A percentile compares a stretch with the other conserved stretches of the same genome.
These are phyloP conservation scores for Aegilops sharonensis DNA, from an alignment of 176 grass and related monocot species.

Conservation along the genomic window DNA sequence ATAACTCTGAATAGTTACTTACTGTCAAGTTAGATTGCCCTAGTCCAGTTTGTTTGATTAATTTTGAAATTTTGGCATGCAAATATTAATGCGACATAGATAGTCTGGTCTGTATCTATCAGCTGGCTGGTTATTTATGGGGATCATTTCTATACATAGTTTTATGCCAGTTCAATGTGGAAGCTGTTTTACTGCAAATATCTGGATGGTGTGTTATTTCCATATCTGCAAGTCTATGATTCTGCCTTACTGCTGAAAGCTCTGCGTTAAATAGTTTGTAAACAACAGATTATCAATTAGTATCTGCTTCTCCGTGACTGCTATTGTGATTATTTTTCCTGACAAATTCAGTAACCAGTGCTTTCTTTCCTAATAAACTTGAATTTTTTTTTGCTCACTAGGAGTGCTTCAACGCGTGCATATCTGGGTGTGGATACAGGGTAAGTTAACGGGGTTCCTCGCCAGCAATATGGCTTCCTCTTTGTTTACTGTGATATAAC, in stretches of 20 bases:
- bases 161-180: not conserved
- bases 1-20: not conserved
- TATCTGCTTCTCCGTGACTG: not conserved
- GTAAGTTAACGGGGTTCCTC: slow-evolving; percentile 26
- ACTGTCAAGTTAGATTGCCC: not conserved
- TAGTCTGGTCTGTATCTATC: not conserved
- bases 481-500: not conserved
- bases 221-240: not conserved
- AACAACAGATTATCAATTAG: not conserved
- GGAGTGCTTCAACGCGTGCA: slow-evolving; percentile 94
- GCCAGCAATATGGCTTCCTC: not conserved
- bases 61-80: not conserved
- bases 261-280: not conserved
- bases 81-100: not conserved
- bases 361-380: not conserved
- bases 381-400: slow-evolving; percentile 20
- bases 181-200: not conserved
- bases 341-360: not conserved
- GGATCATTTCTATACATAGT: not conserved
- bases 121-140: not conserved
- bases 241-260: not conserved
- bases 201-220: not conserved
- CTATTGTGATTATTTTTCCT: not conserved
- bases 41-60: not conserved
- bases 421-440: slow-evolving; percentile 92